phyloP scores from a whole-genome alignment of 1,284 basidiomycete species.

The Ustilago tritici region DNA sequence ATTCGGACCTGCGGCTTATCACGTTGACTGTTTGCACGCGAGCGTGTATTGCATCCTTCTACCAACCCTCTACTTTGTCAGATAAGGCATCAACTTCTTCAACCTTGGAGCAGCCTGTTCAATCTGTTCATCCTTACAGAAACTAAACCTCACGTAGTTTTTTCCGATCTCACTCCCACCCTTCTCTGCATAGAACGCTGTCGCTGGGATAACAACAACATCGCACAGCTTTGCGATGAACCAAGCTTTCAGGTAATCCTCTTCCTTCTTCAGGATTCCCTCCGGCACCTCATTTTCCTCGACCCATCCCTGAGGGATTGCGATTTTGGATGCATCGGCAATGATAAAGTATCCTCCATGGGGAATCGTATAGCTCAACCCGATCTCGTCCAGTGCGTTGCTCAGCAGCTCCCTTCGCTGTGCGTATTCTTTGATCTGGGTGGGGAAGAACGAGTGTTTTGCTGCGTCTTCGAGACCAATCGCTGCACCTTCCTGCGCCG shows the following conservation, averaged over 20 bases:
- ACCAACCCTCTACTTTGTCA: conserved; percentile 11
- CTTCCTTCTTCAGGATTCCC: conserved; percentile 81
- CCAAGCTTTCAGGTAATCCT: conserved; percentile 82
- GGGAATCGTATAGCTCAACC: conserved; percentile 77
- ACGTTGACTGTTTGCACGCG: too few species aligned
- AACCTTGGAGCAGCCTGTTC: conserved; percentile 56
- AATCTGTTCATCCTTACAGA: conserved; percentile 67
- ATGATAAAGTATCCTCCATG: conserved; percentile 65
- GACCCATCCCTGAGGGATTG: conserved; percentile 85
- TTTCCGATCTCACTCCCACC: conserved; percentile 46
- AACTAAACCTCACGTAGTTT: conserved; percentile 63
- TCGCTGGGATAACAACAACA: conserved; percentile 66
- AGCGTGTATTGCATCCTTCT: neutral
- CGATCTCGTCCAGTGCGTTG: conserved; percentile 84
- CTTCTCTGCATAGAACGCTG: conserved; percentile 64
- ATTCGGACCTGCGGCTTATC: too few species aligned
- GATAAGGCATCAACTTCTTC: conserved; percentile 44
- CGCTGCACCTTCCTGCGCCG: conserved; percentile 76
- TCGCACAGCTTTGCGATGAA: conserved; percentile 67
- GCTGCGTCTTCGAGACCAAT: conserved; percentile 77
- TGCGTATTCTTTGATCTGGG: conserved; percentile 82
- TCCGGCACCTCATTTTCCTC: conserved; percentile 84
- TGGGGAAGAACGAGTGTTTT: conserved; percentile 82
- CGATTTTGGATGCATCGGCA: conserved; percentile 83
- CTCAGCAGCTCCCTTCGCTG: conserved; percentile 82